phyloP scores from a whole-genome alignment of 1,284 basidiomycete species.

The Agaricales sp. region DNA sequence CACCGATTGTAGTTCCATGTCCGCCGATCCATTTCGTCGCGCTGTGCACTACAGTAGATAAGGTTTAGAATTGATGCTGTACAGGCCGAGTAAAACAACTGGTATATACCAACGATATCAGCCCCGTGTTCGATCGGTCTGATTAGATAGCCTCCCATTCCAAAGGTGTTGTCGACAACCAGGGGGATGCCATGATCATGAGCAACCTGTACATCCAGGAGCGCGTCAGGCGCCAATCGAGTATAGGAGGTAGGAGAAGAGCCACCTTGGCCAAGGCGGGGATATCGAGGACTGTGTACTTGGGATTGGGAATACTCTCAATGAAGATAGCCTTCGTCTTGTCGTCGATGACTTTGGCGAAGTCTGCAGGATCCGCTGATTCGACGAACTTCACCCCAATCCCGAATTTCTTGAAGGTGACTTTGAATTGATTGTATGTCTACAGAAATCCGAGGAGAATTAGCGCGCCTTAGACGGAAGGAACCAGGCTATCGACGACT shows the following conservation, averaged over 20 bases:
- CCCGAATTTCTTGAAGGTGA: conserved; percentile 70
- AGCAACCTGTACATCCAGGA: conserved; percentile 33
- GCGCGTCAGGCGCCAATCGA: conserved; percentile 1
- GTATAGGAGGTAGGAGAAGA: not conserved
- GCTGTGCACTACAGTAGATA: conserved; percentile 47
- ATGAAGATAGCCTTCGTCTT: conserved; percentile 73
- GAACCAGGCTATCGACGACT: conserved; percentile 15
- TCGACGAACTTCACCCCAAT: conserved; percentile 74
- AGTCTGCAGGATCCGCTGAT: conserved; percentile 49
- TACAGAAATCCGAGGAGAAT: conserved; percentile 12
- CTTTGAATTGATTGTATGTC: conserved; percentile 90
- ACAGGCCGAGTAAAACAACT: too few relatives aligned
- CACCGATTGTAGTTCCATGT: conserved; percentile 82
- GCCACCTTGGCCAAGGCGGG: conserved; percentile 61
- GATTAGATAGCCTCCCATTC: conserved; percentile 71
- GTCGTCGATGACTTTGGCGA: conserved; percentile 67
- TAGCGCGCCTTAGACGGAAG: not conserved
- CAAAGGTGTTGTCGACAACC: conserved; percentile 88
- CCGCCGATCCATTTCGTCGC: conserved; percentile 92
- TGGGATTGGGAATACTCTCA: conserved; percentile 83
- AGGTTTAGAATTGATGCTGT: not conserved
- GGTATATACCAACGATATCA: conserved; percentile 57
- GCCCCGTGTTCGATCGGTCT: conserved; percentile 74
- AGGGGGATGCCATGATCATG: conserved; percentile 70
- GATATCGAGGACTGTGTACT: conserved; percentile 67